Conservation (phyloP, 108 stramenopile genomes). For the Epithemia pelagica region DNA sequence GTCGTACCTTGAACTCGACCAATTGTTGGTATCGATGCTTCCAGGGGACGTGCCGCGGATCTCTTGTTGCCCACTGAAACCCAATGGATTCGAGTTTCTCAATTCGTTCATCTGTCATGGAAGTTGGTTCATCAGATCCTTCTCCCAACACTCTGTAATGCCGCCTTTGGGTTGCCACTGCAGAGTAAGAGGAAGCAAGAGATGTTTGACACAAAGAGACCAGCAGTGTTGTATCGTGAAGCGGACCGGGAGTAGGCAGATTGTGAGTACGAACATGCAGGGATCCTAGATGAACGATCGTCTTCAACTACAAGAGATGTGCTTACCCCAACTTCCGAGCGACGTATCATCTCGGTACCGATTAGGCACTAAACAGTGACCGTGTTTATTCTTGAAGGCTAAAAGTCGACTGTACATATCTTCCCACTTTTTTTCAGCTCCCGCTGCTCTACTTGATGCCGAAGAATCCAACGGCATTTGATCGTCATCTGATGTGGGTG, state of each 20-base stretch:
- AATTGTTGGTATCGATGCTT: conserved; percentile 15
- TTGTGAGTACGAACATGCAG: neutral
- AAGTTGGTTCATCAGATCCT: conserved; percentile 10
- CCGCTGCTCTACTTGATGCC: neutral
- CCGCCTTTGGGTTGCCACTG: conserved; percentile 12
- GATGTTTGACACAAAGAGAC: neutral
- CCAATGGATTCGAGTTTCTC: conserved; percentile 10
- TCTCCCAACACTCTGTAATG: conserved; percentile 17
- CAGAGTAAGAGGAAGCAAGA: too few relatives aligned
- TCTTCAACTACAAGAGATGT: neutral
- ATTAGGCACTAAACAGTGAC: conserved; percentile 39
- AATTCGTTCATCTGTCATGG: conserved; percentile 22
- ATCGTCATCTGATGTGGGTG: too few relatives aligned
- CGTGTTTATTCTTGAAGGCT: conserved; percentile 5
- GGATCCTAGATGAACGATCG: neutral
- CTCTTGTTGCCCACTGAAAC: conserved; percentile 23
- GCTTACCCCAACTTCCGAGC: conserved; percentile 37
- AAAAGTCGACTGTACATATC: conserved; percentile 5
- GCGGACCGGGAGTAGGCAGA: neutral
- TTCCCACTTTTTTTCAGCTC: conserved; percentile 10
- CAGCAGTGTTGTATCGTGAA: neutral
- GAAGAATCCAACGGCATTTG: too few relatives aligned
- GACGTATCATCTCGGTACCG: conserved; percentile 27
- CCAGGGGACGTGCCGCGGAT: conserved; percentile 25
- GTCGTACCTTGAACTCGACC: conserved; percentile 4